These are phyloP conservation scores for Pichia nakasei DNA, from an alignment of 805 yeast species.

Conservation along the genomic window DNA sequence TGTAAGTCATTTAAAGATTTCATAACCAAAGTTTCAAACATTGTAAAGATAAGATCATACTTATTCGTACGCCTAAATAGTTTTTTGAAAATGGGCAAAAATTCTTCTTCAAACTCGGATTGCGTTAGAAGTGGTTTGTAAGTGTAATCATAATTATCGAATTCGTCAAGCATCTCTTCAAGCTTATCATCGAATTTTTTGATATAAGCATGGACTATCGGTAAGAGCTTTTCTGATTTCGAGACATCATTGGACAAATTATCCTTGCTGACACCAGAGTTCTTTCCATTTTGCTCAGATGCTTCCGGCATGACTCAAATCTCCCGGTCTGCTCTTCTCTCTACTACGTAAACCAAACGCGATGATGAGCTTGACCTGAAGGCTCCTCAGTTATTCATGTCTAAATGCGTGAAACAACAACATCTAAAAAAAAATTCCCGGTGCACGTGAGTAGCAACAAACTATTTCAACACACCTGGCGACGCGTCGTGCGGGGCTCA, in stretches of 20 bases:
- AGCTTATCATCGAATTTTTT: conserved; percentile 7
- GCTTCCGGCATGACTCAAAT: not conserved
- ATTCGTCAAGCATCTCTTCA: conserved; percentile 13
- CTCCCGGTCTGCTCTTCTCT: no score
- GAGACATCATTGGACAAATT: not conserved
- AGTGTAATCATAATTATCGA: conserved; percentile 15
- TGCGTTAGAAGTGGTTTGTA: conserved; percentile 15
- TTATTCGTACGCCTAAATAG: conserved; percentile 9
- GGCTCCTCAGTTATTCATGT: no score
- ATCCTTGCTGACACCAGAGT: not conserved
- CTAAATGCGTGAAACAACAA: no score
- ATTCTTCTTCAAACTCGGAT: conserved; percentile 18
- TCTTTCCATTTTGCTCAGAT: not conserved
- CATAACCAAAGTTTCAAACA: conserved; percentile 11
- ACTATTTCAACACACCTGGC: no score
- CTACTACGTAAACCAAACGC: no score
- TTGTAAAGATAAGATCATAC: conserved; percentile 10
- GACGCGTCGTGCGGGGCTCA: no score
- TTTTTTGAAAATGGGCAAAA: conserved; percentile 13
- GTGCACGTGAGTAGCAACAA: no score
- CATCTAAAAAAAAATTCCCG: no score
- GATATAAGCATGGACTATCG: not conserved
- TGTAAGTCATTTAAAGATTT: conserved; percentile 6
- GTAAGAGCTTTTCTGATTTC: not conserved
- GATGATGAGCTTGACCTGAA: no score